Percentiles rank a stretch among this genome's conserved stretches.
These are phyloP conservation scores for Penicillium daleae DNA, from an alignment of 495 filamentous ascomycete genomes.

Conservation along the genomic window DNA sequence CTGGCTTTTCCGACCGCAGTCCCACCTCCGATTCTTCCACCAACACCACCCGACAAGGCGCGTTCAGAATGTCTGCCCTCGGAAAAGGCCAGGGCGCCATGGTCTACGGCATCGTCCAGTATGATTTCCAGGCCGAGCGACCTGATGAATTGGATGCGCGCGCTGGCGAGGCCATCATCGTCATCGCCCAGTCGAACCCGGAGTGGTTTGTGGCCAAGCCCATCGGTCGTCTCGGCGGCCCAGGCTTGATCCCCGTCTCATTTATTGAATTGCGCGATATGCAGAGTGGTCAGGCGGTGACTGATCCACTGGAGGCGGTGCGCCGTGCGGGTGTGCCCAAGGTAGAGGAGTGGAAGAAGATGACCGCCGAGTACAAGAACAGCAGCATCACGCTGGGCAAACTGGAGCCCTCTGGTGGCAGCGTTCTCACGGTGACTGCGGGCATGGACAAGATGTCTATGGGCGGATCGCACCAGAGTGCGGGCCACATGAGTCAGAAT, in stretches of 20 bases:
- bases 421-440: conserved; percentile 59
- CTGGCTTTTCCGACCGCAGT: conserved; percentile 74
- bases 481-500: conserved; percentile 42
- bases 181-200: conserved; percentile 98
- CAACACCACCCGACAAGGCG: conserved; percentile 37
- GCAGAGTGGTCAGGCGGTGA: conserved; percentile 79
- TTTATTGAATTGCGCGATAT: conserved; percentile 97
- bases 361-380: conserved; percentile 99
- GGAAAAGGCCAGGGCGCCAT: conserved; percentile 74
- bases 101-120: conserved; percentile 96
- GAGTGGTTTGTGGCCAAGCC: conserved; percentile 99
- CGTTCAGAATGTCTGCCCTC: conserved; percentile 56
- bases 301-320: conserved; percentile 85
- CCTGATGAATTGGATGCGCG: conserved; percentile 95
- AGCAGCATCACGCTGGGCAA: conserved; percentile 95
- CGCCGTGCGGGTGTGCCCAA: conserved; percentile 89
- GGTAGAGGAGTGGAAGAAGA: conserved; percentile 99
- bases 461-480: conserved; percentile 42
- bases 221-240: conserved; percentile 90
- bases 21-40: conserved; percentile 41
- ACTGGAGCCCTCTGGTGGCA: conserved; percentile 61
- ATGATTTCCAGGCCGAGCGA: conserved; percentile 94
- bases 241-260: conserved; percentile 93
- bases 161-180: conserved; percentile 93
- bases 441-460: conserved; percentile 83